Evolutionary conservation across 1,284 basidiomycete species (phyloP), one percentile per base, ranked within the genome.

Genomic region (Rhodofomes roseus): DNA sequence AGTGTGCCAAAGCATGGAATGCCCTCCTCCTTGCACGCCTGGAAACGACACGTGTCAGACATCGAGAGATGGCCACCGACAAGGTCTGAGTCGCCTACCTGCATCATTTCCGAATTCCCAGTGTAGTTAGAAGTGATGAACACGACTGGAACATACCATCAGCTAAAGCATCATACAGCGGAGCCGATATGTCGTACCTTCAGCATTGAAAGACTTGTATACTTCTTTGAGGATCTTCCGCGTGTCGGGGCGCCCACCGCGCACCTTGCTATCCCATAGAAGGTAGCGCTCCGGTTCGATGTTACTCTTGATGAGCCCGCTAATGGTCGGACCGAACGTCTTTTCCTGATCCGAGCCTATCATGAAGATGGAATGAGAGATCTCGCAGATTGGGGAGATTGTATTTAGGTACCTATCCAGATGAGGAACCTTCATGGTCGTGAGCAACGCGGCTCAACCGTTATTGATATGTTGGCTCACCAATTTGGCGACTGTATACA

Each of bases 61-160:
- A 34, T 7, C 4, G 34, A 23, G 25, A 37, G 5, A 9, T 1
- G 7, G 6, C 11, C 5, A 25, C n/a, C 1, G 23, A 27, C 2
- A 39, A 36, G 34, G 37, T n/a, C 40, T 34, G 40, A 7, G 1
- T n/a, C 53, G 63, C 71, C 52, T 50, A 71, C 70, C 69, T 87
- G 76, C 81, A 88, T 89, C 64, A 90, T 86, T 70, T 90, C 87
- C 8, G 79, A 76, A 71, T 90, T 90, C 36, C 89, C 89, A 39
- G 81, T 77, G 66, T 82, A 86, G 71, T 90, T 90, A 18, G 88
- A 90, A 12, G 88, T 90, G 71, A 90, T 89, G 72, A 90, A 89
- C n/a, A 90, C 85, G 54, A 90, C 88, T 87, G 48, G 36, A 51
- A 54, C 44, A 54, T 57, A 8, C n/a, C 22, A 18, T 34, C 5